Conservation (phyloP, 306 rosid species). For the Luffa acutangula region DNA sequence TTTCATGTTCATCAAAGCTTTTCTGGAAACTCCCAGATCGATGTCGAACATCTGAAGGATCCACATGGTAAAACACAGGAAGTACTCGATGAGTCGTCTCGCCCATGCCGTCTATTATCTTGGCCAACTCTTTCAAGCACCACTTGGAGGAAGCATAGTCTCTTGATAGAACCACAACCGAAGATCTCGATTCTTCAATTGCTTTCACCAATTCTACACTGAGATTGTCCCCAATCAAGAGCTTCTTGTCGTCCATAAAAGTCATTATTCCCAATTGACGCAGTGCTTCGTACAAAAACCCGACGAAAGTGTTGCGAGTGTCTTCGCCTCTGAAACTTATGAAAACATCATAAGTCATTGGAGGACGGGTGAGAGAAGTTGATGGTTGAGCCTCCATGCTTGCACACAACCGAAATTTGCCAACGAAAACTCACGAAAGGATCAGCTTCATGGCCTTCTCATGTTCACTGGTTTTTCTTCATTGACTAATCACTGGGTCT, state of each 20-base stretch:
- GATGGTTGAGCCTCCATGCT: neutral
- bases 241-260: neutral
- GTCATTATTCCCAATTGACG: neutral
- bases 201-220: neutral
- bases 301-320: neutral
- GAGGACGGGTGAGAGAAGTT: neutral
- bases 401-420: neutral
- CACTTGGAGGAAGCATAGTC: slow-evolving; percentile 8
- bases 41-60: slow-evolving; percentile 18
- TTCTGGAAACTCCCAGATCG: slow-evolving; percentile 10
- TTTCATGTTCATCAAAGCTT: slow-evolving; percentile 11
- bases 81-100: neutral
- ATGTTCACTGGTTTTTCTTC: no score
- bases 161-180: neutral
- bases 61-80: slow-evolving; percentile 3
- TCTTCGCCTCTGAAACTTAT: neutral
- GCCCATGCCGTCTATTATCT: neutral
- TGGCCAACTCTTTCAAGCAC: slow-evolving; percentile 5
- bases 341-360: neutral
- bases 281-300: neutral
- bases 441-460: neutral
- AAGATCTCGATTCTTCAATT: neutral
- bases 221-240: neutral
- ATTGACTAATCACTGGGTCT: no score
- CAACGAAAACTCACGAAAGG: neutral